Base-by-base conservation (phyloP, 805 yeast genomes). In the Wickerhamomyces ciferrii region DNA sequence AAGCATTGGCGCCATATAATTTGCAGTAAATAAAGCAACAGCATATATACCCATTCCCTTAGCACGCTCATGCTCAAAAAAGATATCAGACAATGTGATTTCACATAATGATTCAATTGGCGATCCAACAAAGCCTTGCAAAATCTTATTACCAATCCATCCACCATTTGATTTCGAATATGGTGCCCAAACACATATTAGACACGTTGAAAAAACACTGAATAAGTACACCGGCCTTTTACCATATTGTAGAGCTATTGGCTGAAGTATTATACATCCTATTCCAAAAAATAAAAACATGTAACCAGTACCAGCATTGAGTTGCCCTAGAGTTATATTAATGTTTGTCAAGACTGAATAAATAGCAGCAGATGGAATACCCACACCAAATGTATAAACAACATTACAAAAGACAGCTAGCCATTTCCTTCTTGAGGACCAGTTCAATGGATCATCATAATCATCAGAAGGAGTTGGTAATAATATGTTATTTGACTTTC, bases 401-500 rank as follows among this genome's bases (percentile, higher is more conserved):
- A 70, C 60, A 48, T 71, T 59, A 53, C 79, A 74, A 42, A 73
- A 64, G 43, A 76, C 63, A 38, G 74, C 71, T 32, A 75, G 39
- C 62, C 66, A 60, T 55, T 81, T 81, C 42, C 85, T 69, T 35
- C 56, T 50, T 21, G 55, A 60, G 1, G 76, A 45, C 89, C 89
- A 84, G 55, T 80, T 81, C 46, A 84, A 65, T 1, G 89, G 89
- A 55, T 84, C 90, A 52, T 83, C 78, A 8, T 87, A 85, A 50
- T 82, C 81, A 44, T 74, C 78, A 0, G 84, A 74, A 2, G 90
- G 90, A 9, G 78, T 77, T 29, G 90, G 89, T n/a, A n/a, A n/a
- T n/a, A n/a, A n/a, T n/a, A n/a, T n/a, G n/a, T n/a, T n/a, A n/a
- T n/a, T n/a, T n/a, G n/a, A n/a, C n/a, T n/a, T n/a, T n/a, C n/a